These are phyloP conservation scores for Lachnellula occidentalis DNA, from an alignment of 2,329 filamentous ascomycete genomes.

Conservation along the genomic window DNA sequence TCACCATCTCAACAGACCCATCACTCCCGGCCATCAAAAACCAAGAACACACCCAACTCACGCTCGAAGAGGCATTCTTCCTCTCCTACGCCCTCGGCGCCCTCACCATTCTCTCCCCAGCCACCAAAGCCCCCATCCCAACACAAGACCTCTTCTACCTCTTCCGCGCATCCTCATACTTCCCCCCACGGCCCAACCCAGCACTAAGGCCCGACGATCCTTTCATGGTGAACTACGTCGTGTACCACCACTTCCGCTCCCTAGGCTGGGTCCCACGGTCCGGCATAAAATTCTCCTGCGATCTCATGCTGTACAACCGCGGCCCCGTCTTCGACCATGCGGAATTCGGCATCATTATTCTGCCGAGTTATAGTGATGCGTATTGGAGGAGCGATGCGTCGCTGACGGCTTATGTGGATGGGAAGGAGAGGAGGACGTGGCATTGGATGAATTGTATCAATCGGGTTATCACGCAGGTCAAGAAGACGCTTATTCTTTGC, in stretches of 20 bases:
- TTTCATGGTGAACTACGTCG: conserved; percentile 81
- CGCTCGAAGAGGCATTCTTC: conserved; percentile 87
- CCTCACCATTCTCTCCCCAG: conserved; percentile 53
- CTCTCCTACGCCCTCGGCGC: conserved; percentile 74
- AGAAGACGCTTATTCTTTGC: conserved; percentile 81
- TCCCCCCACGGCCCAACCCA: conserved; percentile 46
- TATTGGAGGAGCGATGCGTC: conserved; percentile 58
- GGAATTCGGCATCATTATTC: conserved; percentile 80
- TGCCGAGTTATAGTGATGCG: conserved; percentile 72
- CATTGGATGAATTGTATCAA: conserved; percentile 86
- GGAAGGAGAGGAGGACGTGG: conserved; percentile 55
- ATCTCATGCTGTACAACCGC: conserved; percentile 90
- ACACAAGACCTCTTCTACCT: conserved; percentile 51
- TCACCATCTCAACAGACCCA: conserved; percentile 16
- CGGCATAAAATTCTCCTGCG: conserved; percentile 90
- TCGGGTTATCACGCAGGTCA: conserved; percentile 80
- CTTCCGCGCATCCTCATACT: conserved; percentile 65
- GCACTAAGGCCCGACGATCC: conserved; percentile 67
- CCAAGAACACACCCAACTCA: conserved; percentile 88
- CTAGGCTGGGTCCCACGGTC: conserved; percentile 90
- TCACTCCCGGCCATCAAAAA: conserved; percentile 35
- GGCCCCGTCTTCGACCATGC: conserved; percentile 94
- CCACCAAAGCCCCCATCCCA: conserved; percentile 21
- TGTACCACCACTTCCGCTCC: conserved; percentile 94
- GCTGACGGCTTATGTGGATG: conserved; percentile 45